Conservation (phyloP, 257 asterid species). For the Solanum paucissectum region DNA sequence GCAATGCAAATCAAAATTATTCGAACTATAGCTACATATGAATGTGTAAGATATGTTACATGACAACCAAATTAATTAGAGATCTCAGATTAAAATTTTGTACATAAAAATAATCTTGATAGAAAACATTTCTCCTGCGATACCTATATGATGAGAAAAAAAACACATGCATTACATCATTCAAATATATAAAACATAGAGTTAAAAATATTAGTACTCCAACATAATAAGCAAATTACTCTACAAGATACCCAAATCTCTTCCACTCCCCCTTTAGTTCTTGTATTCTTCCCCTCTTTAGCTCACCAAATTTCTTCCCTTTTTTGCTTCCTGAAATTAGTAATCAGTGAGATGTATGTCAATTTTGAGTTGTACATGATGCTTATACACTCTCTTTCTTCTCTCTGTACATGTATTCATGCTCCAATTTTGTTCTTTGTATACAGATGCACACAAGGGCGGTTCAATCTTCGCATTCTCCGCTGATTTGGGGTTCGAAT, state of each 20-base stretch:
- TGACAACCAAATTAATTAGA: no score
- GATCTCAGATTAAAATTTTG: accelerated
- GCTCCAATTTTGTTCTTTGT: background rate
- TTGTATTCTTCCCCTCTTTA: background rate
- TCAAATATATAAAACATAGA: background rate
- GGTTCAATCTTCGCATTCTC: background rate
- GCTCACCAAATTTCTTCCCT: background rate
- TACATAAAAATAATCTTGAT: no score
- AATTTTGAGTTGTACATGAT: background rate
- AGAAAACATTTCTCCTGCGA: accelerated
- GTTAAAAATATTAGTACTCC: background rate
- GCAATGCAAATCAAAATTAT: no score
- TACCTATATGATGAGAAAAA: no score
- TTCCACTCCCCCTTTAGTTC: background rate
- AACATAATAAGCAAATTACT: background rate
- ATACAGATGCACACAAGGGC: background rate
- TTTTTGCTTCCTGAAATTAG: background rate
- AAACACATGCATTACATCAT: background rate
- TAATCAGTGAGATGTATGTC: background rate
- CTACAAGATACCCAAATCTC: background rate
- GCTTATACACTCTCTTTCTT: background rate
- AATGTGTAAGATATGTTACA: no score
- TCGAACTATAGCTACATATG: no score
- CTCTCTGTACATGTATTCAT: background rate
- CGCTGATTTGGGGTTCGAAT: background rate